A percentile compares a stretch with the other conserved stretches of the same genome.
phyloP scores from a whole-genome alignment of 23 red algal species.

The Gracilaria domingensis region DNA sequence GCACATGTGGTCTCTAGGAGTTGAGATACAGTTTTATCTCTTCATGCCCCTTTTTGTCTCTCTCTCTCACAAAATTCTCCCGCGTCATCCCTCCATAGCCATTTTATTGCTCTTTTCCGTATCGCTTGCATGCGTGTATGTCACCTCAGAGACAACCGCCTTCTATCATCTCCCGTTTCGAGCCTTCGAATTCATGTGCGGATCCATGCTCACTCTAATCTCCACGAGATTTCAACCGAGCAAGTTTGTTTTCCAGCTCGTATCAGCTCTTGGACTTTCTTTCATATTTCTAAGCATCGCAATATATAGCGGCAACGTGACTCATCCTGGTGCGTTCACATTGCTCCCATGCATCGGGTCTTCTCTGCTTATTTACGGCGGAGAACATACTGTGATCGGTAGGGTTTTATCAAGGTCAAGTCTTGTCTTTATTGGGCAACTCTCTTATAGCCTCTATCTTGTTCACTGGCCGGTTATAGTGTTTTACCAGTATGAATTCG shows the following conservation, averaged over 20 bases:
- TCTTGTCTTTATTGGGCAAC: neutral
- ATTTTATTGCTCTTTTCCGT: neutral
- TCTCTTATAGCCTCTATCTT: neutral
- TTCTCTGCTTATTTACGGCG: neutral
- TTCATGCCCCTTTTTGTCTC: neutral
- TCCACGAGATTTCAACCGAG: neutral
- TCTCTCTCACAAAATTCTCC: neutral
- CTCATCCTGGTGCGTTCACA: too few relatives aligned
- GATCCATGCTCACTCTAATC: neutral
- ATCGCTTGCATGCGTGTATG: neutral
- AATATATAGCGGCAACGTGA: neutral
- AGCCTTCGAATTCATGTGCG: neutral
- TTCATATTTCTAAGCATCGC: neutral
- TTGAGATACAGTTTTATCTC: constrained; percentile 11
- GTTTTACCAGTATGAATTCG: neutral
- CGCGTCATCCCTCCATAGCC: neutral
- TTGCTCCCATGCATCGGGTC: neutral
- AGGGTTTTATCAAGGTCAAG: neutral
- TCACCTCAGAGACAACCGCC: neutral
- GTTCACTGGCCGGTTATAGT: neutral
- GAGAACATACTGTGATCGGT: neutral
- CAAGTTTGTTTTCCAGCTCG: neutral
- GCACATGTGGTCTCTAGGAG: neutral
- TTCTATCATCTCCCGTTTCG: neutral
- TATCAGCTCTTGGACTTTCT: neutral